Conservation (phyloP, 441 rosid genomes). For the Eutrema salsugineum region DNA sequence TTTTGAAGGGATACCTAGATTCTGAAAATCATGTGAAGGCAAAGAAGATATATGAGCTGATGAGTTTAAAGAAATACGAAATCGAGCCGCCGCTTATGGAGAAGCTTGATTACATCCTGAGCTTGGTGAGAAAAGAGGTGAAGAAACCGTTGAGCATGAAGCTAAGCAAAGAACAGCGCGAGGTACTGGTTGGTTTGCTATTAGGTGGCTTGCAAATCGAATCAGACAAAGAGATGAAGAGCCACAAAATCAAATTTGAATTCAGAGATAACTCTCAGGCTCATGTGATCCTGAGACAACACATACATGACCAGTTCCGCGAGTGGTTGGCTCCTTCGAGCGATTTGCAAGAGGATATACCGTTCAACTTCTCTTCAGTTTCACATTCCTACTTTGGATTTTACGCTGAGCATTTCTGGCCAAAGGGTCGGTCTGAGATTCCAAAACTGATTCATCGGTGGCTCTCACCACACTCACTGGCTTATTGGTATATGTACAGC, state of each 20-base stretch:
- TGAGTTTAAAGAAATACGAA: constrained; percentile 73
- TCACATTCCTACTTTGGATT: constrained; percentile 62
- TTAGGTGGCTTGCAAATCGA: constrained; percentile 79
- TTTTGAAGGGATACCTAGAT: constrained; percentile 57
- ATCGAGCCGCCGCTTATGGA: constrained; percentile 55
- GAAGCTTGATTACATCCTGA: constrained; percentile 59
- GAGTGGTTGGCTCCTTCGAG: constrained; percentile 76
- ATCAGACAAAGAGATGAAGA: constrained; percentile 57
- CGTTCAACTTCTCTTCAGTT: constrained; percentile 49
- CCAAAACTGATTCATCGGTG: constrained; percentile 89
- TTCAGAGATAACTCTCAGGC: constrained; percentile 49
- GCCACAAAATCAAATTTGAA: constrained; percentile 56
- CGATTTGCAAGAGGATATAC: constrained; percentile 32
- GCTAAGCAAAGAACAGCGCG: constrained; percentile 79
- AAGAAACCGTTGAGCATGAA: constrained; percentile 59
- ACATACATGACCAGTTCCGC: constrained; percentile 58
- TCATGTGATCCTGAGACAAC: constrained; percentile 56
- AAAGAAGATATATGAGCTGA: constrained; percentile 58
- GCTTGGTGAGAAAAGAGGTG: constrained; percentile 49
- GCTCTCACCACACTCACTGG: constrained; percentile 71
- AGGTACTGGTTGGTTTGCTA: constrained; percentile 77
- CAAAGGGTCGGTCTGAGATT: constrained; percentile 51
- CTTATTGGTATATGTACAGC: constrained; percentile 87
- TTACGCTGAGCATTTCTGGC: constrained; percentile 79
- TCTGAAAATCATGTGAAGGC: constrained; percentile 57